Conservation (phyloP, 768 basidiomycete species). For the Auricularia cornea region DNA sequence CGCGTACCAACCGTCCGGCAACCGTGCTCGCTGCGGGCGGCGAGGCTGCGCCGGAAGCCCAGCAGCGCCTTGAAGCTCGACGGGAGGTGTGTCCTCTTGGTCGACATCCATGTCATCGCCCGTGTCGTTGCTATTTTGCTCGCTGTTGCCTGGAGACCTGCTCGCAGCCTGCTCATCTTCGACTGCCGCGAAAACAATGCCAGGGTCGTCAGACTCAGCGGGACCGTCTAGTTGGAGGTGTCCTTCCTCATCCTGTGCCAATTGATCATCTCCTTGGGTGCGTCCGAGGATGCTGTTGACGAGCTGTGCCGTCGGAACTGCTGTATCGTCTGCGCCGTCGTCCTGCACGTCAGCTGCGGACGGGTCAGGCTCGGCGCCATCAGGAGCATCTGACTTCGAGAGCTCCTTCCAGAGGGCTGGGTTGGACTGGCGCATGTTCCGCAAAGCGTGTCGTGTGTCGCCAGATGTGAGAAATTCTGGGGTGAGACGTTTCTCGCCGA, state of each 20-base stretch:
- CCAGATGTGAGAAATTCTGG: background rate
- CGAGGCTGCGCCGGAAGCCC: no score
- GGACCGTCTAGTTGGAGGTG: background rate
- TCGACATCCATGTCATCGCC: background rate
- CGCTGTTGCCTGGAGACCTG: background rate
- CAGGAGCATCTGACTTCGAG: no score
- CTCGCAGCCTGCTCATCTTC: no score
- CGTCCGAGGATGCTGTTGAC: background rate
- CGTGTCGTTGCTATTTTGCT: background rate
- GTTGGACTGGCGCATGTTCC: background rate
- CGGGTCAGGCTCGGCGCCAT: background rate
- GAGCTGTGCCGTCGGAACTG: background rate
- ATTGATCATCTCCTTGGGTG: background rate
- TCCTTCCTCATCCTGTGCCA: no score
- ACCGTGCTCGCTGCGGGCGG: no score
- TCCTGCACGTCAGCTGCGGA: background rate
- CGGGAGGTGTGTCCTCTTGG: no score
- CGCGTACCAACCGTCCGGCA: no score
- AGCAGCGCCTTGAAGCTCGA: no score
- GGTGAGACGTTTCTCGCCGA: background rate
- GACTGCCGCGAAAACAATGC: background rate
- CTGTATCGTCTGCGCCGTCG: background rate
- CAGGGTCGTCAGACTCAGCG: background rate
- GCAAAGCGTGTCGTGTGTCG: background rate
- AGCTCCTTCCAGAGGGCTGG: slow-evolving; percentile 1